Evolutionary conservation across 306 rosid species (phyloP), one percentile per base, ranked within the genome.

Genomic region (Medicago arabica): DNA sequence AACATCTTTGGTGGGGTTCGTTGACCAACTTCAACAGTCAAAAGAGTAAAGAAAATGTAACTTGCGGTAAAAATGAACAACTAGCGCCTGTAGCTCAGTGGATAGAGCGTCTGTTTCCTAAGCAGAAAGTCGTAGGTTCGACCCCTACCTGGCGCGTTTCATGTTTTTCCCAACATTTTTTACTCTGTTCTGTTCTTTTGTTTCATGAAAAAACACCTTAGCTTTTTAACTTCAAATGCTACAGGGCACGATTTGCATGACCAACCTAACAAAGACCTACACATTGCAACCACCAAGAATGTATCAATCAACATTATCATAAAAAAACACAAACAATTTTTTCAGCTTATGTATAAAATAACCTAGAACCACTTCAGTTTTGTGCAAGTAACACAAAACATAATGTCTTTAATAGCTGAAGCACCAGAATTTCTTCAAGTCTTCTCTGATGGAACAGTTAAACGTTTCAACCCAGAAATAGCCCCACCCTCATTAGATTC

Each of bases 321-420:
- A 62, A 13, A 54, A 34, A 60, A 4, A 61, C 1, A 40, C 8
- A 31, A 34, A 54, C 5, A 57, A 19, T 38, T 14, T 5, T 0
- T 6, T 21, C 12, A 12, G 0, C 28, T 34, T 18, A 28, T 58
- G 43, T 64, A 72, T 78, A 69, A 19, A 54, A 76, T 36, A 63
- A 8, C 41, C n/a, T n/a, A n/a, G 23, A 54, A 34, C 38, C 38
- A 34, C 38, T 34, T 34, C 38, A 34, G 38, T 34, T 34, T 5
- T 5, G 38, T 34, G 38, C 38, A 34, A 34, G 38, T 5, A 34
- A 34, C 38, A 34, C 4, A 34, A 34, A 12, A 9, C 0, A 71
- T 80, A 79, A 91, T 93, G 97, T 86, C 92, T 14, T 40, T 81
- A 54, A 76, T 79, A 64, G 94, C 78, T 75, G 96, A 88, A 88